These are phyloP conservation scores for Penicillium cataractarum DNA, from an alignment of 495 filamentous ascomycete species.

Conservation along the genomic window DNA sequence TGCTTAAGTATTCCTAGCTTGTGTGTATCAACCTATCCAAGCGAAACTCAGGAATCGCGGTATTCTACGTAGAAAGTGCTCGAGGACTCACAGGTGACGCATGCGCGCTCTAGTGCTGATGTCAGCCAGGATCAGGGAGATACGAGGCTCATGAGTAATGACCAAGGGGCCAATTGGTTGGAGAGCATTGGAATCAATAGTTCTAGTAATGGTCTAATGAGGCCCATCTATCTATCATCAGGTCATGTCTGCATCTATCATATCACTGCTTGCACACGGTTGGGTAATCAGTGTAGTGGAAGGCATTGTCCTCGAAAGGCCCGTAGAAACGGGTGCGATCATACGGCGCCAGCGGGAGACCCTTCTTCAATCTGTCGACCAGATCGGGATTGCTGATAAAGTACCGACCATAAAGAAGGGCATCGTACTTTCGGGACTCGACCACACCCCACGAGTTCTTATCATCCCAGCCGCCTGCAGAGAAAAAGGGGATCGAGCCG, in stretches of 20 bases:
- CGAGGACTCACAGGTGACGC: no score
- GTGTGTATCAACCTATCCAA: no score
- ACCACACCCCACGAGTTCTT: conserved; percentile 49
- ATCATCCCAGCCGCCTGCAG: conserved; percentile 52
- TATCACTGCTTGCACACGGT: conserved; percentile 19
- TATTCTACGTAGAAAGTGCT: no score
- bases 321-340: conserved; percentile 63
- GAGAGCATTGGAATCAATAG: neutral
- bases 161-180: neutral
- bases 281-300: conserved; percentile 38
- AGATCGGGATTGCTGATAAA: conserved; percentile 74
- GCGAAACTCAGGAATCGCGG: no score
- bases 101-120: no score
- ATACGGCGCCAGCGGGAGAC: conserved; percentile 56
- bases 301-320: conserved; percentile 40
- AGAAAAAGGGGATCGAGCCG: conserved; percentile 51
- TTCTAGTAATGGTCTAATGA: neutral
- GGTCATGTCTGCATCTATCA: neutral
- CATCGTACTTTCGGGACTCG: conserved; percentile 47
- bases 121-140: no score
- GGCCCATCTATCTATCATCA: conserved; percentile 10
- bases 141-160: no score
- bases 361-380: conserved; percentile 58
- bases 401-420: conserved; percentile 58
- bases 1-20: no score